Conservation (phyloP, 1,284 basidiomycete genomes). For the Fomitopsis pinicola region DNA sequence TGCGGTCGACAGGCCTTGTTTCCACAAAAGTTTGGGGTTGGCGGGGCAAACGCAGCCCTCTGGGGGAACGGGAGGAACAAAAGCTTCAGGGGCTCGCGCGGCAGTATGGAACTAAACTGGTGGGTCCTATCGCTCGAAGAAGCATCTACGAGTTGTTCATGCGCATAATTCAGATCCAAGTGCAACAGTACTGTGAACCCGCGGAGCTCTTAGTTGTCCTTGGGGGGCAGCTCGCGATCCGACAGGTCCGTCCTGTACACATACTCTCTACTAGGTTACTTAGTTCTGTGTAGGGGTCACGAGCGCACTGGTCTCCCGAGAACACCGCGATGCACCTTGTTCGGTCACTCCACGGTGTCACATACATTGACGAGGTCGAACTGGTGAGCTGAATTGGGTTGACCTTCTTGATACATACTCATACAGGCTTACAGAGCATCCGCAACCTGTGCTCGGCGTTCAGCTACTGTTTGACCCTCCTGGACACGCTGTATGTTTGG, state of each 20-base stretch:
- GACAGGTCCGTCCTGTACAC: constrained; percentile 52
- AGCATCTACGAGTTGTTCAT: background rate
- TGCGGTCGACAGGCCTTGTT: constrained; percentile 58
- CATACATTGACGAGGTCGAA: constrained; percentile 71
- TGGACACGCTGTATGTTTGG: constrained; percentile 75
- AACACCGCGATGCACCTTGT: constrained; percentile 79
- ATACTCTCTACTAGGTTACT: background rate
- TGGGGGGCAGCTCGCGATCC: constrained; percentile 60
- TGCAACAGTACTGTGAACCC: constrained; percentile 61
- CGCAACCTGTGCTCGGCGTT: constrained; percentile 75
- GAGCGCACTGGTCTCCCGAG: constrained; percentile 69
- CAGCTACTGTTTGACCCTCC: constrained; percentile 68
- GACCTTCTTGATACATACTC: background rate
- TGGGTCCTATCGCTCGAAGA: constrained; percentile 28
- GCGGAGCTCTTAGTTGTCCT: constrained; percentile 54
- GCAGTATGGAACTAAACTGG: constrained; percentile 61
- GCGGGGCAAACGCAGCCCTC: constrained; percentile 50
- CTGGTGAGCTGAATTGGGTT: constrained; percentile 41
- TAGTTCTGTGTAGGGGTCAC: constrained; percentile 46
- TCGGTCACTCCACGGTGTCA: constrained; percentile 43
- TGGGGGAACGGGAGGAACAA: constrained; percentile 53
- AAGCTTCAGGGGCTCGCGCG: constrained; percentile 68
- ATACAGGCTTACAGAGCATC: constrained; percentile 39
- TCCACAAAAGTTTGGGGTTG: constrained; percentile 70
- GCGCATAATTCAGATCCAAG: constrained; percentile 34